These are phyloP conservation scores for Escallonia herrerae DNA, from an alignment of 129 eudicot genomes.

Conservation along the genomic window DNA sequence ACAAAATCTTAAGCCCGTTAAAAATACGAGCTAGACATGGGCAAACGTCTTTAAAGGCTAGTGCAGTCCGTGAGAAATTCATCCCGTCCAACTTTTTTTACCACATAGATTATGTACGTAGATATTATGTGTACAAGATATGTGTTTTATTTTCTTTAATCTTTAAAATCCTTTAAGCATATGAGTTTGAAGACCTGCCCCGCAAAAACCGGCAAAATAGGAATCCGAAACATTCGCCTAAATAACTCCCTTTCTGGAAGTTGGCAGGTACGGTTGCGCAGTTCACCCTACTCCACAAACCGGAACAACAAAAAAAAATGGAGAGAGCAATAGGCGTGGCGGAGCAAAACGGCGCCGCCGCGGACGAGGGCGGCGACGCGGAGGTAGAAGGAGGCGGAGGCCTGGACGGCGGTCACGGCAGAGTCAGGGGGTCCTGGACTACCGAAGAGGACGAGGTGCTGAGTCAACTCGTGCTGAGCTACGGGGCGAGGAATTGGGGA, in stretches of 20 bases:
- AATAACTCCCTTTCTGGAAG: conserved; percentile 20
- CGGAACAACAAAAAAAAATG: not conserved
- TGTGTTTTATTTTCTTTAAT: too few species aligned
- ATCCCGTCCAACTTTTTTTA: too few species aligned
- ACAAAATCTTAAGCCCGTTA: too few species aligned
- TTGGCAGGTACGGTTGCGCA: conserved; percentile 39
- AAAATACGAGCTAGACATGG: too few species aligned
- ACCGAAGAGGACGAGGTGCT: conserved; percentile 57
- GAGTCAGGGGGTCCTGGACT: conserved; percentile 65
- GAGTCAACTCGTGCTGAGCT: conserved; percentile 41
- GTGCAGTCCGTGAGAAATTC: too few species aligned
- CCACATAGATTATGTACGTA: too few species aligned
- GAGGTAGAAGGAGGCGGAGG: conserved; percentile 16
- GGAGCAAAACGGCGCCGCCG: conserved; percentile 23
- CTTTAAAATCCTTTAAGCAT: too few species aligned
- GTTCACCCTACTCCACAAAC: conserved; percentile 5
- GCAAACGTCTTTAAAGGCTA: too few species aligned
- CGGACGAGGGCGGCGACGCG: too few species aligned
- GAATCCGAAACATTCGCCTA: conserved; percentile 5
- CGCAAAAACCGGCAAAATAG: not conserved
- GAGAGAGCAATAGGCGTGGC: not conserved
- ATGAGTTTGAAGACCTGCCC: not conserved
- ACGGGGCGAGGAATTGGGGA: conserved; percentile 76
- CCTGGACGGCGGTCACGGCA: conserved; percentile 10
- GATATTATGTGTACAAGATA: too few species aligned